phyloP scores from a whole-genome alignment of 208 protist species.

The Crithidia thermophila region DNA sequence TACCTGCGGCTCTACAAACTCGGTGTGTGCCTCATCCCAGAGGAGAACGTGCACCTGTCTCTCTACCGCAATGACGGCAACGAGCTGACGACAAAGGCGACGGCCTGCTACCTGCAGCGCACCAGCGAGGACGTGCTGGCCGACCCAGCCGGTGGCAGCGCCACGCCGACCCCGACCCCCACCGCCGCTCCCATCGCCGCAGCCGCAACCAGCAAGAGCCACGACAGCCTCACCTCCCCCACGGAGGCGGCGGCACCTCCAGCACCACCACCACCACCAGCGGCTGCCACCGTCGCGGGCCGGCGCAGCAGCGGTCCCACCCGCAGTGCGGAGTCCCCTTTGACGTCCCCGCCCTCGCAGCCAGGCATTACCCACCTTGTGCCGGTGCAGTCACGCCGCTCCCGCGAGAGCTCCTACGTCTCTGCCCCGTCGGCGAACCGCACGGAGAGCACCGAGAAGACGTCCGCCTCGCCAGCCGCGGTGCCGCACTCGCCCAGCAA shows the following conservation, averaged over 20 bases:
- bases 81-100: constrained; percentile 53
- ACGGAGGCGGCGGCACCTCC: not conserved
- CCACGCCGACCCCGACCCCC: not conserved
- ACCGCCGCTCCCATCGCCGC: not conserved
- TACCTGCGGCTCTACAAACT: constrained; percentile 50
- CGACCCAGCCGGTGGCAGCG: not conserved
- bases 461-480: not conserved
- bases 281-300: not conserved
- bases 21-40: constrained; percentile 58
- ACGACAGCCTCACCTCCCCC: not conserved
- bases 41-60: constrained; percentile 61
- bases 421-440: not conserved
- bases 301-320: constrained; percentile 1
- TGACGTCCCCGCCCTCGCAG: not conserved
- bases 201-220: not conserved
- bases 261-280: not conserved
- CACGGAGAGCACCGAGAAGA: not conserved
- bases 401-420: constrained; percentile 8
- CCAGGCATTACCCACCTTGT: not conserved
- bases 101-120: constrained; percentile 44
- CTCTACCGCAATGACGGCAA: constrained; percentile 57
- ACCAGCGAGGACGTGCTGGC: constrained; percentile 25
- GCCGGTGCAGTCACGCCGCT: constrained; percentile 7
- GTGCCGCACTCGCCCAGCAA: not conserved
- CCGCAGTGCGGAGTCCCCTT: constrained; percentile 7